phyloP scores from a whole-genome alignment of 495 filamentous ascomycete genomes.

The Darksidea phi region DNA sequence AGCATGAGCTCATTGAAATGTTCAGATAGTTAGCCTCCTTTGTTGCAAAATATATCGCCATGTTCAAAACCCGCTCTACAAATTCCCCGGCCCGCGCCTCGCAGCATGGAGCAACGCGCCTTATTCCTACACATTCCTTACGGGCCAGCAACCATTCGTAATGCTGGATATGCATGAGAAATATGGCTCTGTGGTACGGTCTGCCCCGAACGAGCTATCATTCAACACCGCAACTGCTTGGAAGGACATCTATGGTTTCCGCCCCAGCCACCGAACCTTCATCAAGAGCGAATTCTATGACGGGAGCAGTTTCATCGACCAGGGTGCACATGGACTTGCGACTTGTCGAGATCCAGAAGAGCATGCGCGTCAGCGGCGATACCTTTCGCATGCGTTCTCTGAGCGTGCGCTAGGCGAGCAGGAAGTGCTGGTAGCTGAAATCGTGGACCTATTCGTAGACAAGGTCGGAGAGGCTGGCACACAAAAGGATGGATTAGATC shows the following conservation, averaged over 20 bases:
- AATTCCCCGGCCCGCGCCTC: no score
- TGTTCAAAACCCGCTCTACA: no score
- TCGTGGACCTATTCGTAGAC: no score
- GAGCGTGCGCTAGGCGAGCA: slow-evolving; percentile 18
- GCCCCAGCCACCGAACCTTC: slow-evolving; percentile 22
- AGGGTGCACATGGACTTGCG: slow-evolving; percentile 10
- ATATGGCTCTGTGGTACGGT: slow-evolving; percentile 28
- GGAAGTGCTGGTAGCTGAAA: no score
- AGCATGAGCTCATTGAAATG: no score
- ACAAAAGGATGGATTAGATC: no score
- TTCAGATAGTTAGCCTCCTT: no score
- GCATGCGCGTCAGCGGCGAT: slow-evolving; percentile 17
- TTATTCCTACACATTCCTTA: no score
- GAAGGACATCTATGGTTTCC: slow-evolving; percentile 32
- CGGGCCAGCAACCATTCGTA: no score
- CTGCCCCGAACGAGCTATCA: slow-evolving; percentile 23
- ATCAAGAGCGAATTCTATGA: slow-evolving; percentile 19
- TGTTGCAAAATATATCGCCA: no score
- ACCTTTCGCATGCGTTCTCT: slow-evolving; percentile 22
- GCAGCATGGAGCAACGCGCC: no score
- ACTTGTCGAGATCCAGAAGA: slow-evolving; percentile 21
- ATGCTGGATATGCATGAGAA: slow-evolving; percentile 28
- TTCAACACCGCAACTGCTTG: slow-evolving; percentile 27
- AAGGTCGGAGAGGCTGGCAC: no score
- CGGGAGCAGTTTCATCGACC: slow-evolving; percentile 18